Conservation (phyloP, 768 basidiomycete species). For the Boletellus ananas region DNA sequence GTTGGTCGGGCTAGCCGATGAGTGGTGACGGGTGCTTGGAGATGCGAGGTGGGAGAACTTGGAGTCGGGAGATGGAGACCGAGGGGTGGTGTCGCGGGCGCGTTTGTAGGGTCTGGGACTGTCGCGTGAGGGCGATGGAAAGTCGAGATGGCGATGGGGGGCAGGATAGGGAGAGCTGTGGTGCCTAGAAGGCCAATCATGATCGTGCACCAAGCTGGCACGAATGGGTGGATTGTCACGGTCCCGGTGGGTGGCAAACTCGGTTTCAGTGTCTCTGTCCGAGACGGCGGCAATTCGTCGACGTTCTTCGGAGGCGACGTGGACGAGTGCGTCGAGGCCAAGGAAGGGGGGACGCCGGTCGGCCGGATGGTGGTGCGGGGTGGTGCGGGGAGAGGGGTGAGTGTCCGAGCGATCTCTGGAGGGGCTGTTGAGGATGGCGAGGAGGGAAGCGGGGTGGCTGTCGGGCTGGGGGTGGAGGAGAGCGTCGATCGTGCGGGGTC, state of each 20-base stretch:
- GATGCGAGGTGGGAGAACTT: constrained; percentile 9
- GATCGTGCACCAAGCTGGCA: constrained; percentile 21
- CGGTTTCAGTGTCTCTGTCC: background rate
- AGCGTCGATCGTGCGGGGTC: constrained; percentile 18
- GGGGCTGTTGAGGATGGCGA: constrained; percentile 20
- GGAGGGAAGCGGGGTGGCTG: constrained; percentile 12
- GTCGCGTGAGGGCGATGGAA: background rate
- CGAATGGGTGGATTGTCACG: background rate
- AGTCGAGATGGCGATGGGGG: background rate
- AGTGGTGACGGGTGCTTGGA: constrained; percentile 16
- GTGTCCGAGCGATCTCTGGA: constrained; percentile 9
- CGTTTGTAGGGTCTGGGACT: constrained; percentile 23
- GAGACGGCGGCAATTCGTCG: constrained; percentile 39
- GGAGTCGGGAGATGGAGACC: constrained; percentile 10
- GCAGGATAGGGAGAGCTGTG: background rate
- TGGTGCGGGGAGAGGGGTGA: background rate
- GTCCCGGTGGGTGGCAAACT: background rate
- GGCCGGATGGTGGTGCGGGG: constrained; percentile 12
- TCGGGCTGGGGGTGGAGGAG: constrained; percentile 14
- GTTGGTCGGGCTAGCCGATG: constrained; percentile 20
- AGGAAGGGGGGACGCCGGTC: constrained; percentile 20
- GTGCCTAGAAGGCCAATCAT: constrained; percentile 13
- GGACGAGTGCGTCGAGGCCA: constrained; percentile 64
- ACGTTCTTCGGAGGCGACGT: constrained; percentile 66
- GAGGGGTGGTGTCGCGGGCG: constrained; percentile 13